Evolutionary conservation across 2,329 filamentous ascomycete genomes (phyloP), one percentile per base, ranked within the genome.

Genomic region (Metarhizium robertsii): DNA sequence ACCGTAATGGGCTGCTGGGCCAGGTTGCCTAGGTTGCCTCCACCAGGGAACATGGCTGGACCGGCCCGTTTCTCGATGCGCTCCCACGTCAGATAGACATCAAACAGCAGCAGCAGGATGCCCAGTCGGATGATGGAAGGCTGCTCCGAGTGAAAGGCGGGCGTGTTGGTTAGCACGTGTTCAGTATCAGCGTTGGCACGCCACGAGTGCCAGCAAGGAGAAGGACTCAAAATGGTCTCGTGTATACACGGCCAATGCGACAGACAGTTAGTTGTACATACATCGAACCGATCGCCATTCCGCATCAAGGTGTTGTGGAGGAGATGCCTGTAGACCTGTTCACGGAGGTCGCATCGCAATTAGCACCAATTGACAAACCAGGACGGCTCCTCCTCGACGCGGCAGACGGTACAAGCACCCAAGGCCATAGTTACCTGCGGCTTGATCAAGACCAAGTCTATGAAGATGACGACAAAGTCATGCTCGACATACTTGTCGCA

Each of bases 401-500:
- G 25, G 25, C 25, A 25, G 25, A 13, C 34, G 13, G 3, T 36
- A 8, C 8, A 14, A 32, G 45, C 8, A 52, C 4, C 25, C 20
- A 18, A 25, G 29, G 16, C 6, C 55, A 34, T 25, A 25, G 25
- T 25, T 74, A 91, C 89, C 80, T 97, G 92, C 13, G 92, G 92
- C 73, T 97, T 99, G 67, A 99, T 96, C 71, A 99, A 79, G 59
- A 99, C 91, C 59, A 99, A 74, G 72, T 99, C 94, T 69, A 99
- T 97, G 67, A 97, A 99, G 56, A 97, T 77, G 61, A 99, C 91
- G 50, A 99, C 92, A 74, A 95, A 96, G 75, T 99, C 94, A 76
- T 97, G 92, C 77, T 99, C 94, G 69, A 99, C 94, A 72, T 99
- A 99, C 79, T 97, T 97, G 77, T 99, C 94, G 70, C 83, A 86